Base-by-base conservation (phyloP, 441 rosid genomes). In the Bocquillonia castaneifolia region DNA sequence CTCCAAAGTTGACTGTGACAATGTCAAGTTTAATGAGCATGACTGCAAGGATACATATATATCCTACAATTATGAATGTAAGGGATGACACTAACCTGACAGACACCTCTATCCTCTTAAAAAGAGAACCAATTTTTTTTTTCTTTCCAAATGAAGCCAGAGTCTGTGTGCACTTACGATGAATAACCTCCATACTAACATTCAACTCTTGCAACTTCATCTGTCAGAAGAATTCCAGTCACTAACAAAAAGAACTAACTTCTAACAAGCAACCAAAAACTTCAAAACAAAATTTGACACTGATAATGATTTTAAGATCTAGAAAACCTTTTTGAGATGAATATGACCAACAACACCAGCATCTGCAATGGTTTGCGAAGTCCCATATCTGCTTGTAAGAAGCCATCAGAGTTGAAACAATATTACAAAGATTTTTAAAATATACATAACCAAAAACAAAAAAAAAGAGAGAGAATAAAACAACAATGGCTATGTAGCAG, bases 321-420 rank as follows among this genome's bases (percentile, higher is more conserved):
- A 40, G 25, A 57, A 60, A 67, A 90, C 99, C 98, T 88, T 81
- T 45, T 87, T 69, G 47, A 95, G 88, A 79, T 92, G 95, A 73
- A 92, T 59, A 77, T 92, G 97, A 48, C 96, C 98, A 65, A 84
- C 83, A 72, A 92, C 84, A 62, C 90, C 84, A n/a, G 81, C 66
- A 65, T 85, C 92, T 26, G 71, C 67, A 55, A 79, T 78, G 18
- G 71, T 72, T 78, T 74, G 78, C 52, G 68, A 81, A 53, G 74
- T 84, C 74, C 67, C 83, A 69, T 85, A 94, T 72, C 99, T 94
- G 87, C 67, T 66, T 12, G 61, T 55, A 69, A 74, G 70, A 65
- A 64, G 62, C 47, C 60, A 67, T 55, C 62, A 68, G 54, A 71
- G 57, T 44, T 69, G 26, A 42, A 7, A n/a, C n/a, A n/a, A 55